Percentiles rank a stretch among this genome's conserved stretches.
Evolutionary conservation across 1,284 basidiomycete genomes (phyloP).

Genomic region (Fomes fomentarius): DNA sequence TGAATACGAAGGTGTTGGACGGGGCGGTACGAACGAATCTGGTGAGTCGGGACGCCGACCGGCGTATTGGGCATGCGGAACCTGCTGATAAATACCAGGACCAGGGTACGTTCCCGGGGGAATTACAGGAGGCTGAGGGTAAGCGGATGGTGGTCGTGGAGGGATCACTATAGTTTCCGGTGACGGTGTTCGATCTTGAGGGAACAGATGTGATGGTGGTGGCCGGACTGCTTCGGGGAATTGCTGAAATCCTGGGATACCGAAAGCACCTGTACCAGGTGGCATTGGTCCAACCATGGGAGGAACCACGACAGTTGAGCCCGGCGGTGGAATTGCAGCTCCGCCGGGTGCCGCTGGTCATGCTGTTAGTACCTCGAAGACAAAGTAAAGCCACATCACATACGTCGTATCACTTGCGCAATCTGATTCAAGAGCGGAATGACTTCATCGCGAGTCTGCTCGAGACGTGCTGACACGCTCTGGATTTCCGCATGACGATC

Average conservation of each 20-base stretch:
- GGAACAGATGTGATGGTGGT: too few relatives aligned
- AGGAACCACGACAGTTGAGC: slow-evolving; percentile 19
- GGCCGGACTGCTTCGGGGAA: too few relatives aligned
- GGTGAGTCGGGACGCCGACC: too few relatives aligned
- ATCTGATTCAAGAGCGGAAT: slow-evolving; percentile 45
- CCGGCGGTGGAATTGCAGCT: slow-evolving; percentile 1
- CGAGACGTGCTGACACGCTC: slow-evolving; percentile 64
- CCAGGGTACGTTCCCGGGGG: slow-evolving; percentile 12
- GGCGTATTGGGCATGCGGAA: too few relatives aligned
- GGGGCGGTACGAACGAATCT: too few relatives aligned
- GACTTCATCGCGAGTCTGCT: slow-evolving; percentile 51
- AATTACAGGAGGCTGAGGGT: slow-evolving; percentile 20
- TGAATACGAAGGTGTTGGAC: too few relatives aligned
- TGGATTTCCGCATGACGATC: slow-evolving; percentile 73
- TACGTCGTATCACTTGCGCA: slow-evolving; percentile 22
- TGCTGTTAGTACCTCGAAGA: neutral
- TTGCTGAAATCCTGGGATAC: too few relatives aligned
- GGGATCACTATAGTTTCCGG: slow-evolving; percentile 28
- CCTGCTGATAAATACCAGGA: too few relatives aligned
- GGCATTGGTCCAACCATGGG: slow-evolving; percentile 21
- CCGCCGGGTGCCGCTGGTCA: neutral
- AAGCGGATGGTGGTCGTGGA: neutral
- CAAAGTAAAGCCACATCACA: neutral
- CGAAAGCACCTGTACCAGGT: too few relatives aligned
- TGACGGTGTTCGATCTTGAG: slow-evolving; percentile 10